Evolutionary conservation across 108 stramenopile species (phyloP).

Genomic region (Cyclotella kingstonii): DNA sequence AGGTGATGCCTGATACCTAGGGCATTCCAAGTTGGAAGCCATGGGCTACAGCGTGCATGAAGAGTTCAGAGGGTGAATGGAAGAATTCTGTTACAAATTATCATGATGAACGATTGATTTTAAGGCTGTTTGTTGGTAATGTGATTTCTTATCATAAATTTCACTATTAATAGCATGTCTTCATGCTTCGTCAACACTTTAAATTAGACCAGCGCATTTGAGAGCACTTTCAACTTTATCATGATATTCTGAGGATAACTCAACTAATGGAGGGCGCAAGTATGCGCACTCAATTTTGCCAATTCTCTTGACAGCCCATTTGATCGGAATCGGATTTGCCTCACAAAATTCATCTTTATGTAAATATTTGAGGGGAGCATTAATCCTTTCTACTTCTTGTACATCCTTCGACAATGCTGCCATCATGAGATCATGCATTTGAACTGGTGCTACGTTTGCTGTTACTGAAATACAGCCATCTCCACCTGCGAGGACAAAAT

Average conservation of each 20-base stretch:
- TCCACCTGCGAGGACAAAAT: slow-evolving; percentile 65
- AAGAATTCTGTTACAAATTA: no score
- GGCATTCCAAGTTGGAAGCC: no score
- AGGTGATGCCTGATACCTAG: no score
- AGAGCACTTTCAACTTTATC: slow-evolving; percentile 32
- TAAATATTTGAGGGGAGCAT: slow-evolving; percentile 46
- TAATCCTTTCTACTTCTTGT: slow-evolving; percentile 48
- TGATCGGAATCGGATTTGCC: slow-evolving; percentile 70
- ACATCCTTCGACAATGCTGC: slow-evolving; percentile 45
- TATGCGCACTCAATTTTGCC: slow-evolving; percentile 42
- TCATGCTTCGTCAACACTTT: no score
- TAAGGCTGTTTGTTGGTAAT: no score
- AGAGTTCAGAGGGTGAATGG: no score
- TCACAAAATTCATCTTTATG: slow-evolving; percentile 67
- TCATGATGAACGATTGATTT: no score
- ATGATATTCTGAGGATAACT: slow-evolving; percentile 28
- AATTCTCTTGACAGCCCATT: slow-evolving; percentile 51
- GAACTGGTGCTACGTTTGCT: slow-evolving; percentile 61
- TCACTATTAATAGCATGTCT: no score
- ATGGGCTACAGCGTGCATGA: no score
- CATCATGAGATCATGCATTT: slow-evolving; percentile 56
- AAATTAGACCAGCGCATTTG: slow-evolving; percentile 27
- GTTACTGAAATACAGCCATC: slow-evolving; percentile 75
- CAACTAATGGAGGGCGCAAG: slow-evolving; percentile 50
- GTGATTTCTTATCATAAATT: no score